Evolutionary conservation across 768 basidiomycete genomes (phyloP), one percentile per base, ranked within the genome.

Genomic region (Glaciozyma antarctica): DNA sequence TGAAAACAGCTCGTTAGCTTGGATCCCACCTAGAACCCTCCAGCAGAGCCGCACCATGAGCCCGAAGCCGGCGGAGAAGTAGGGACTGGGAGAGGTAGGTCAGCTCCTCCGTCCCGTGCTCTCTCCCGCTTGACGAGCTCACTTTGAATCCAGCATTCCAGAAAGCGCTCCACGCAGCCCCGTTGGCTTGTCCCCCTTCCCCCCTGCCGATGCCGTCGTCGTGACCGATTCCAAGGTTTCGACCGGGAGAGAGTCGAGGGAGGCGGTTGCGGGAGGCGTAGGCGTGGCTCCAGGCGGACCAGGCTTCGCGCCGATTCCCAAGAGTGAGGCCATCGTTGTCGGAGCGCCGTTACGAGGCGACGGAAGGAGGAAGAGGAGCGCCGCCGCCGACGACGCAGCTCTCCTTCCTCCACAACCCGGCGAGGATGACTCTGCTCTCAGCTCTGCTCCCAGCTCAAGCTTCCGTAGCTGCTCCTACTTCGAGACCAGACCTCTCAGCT

Each of bases 61-160:
- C 44, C 94, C 95, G 73, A 97, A 97, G 32, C 95, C 94, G 56
- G 94, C 95, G 75, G 94, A 90, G 75, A 99, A 98, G 79, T 91
- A 93, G 45, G 91, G 94, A 75, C 95, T 99, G 72, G 15, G 51
- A n/a, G 51, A 52, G 51, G n/a, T 21, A 52, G 51, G 24, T 48
- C 19, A 48, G n/a, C 19, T 48, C n/a, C 21, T 48, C 38, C 13
- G 12, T 12, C 32, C 38, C 38, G 6, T 41, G 38, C 38, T 41
- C 38, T 15, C 38, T 12, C 12, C 38, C 6, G n/a, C 47, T 3
- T 48, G 5, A 7, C 7, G 7, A 48, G 47, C 47, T 48, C 47
- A 48, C 47, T 48, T 48, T 24, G 47, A 48, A 12, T 48, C 47
- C 19, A 48, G n/a, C 47, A 24, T 24, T 8, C 47, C n/a, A 21